A percentile compares a stretch with the other conserved stretches of the same genome.
Evolutionary conservation across 495 filamentous ascomycete genomes (phyloP).

Genomic region (Haplographium delicatum): DNA sequence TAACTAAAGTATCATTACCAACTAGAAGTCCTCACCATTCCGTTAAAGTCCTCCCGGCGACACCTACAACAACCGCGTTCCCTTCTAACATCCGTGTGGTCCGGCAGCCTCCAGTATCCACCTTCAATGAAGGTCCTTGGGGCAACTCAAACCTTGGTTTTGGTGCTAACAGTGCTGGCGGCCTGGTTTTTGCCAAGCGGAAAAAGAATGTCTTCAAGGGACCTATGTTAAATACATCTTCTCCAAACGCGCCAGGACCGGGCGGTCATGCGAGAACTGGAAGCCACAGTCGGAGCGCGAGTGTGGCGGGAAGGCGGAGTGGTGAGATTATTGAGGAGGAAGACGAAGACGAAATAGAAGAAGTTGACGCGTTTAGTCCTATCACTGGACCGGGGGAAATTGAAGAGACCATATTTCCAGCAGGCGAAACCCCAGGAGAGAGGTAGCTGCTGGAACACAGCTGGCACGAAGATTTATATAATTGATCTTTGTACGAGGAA

Average conservation of each 20-base stretch:
- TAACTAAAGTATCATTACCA: constrained; percentile 58
- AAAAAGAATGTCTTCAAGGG: constrained; percentile 90
- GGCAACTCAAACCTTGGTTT: constrained; percentile 20
- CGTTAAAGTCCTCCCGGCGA: constrained; percentile 90
- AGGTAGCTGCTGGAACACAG: background rate
- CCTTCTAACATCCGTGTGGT: constrained; percentile 85
- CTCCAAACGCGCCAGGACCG: constrained; percentile 33
- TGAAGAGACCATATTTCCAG: constrained; percentile 17
- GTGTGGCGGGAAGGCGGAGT: constrained; percentile 49
- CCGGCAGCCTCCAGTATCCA: constrained; percentile 46
- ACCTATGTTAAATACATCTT: constrained; percentile 61
- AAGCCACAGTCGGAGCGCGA: constrained; percentile 45
- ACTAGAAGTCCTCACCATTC: constrained; percentile 77
- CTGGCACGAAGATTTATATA: background rate
- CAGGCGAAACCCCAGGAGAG: constrained; percentile 9
- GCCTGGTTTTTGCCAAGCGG: constrained; percentile 82
- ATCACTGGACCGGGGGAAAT: constrained; percentile 16
- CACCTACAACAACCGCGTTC: constrained; percentile 72
- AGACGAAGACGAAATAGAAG: constrained; percentile 68
- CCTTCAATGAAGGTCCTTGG: constrained; percentile 49
- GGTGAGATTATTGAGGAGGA: constrained; percentile 82
- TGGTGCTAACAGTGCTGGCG: constrained; percentile 38
- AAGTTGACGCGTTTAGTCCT: constrained; percentile 33
- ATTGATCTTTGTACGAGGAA: no score
- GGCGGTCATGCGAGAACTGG: constrained; percentile 31